phyloP scores from a whole-genome alignment of 257 asterid genomes.

The Phtheirospermum japonicum region DNA sequence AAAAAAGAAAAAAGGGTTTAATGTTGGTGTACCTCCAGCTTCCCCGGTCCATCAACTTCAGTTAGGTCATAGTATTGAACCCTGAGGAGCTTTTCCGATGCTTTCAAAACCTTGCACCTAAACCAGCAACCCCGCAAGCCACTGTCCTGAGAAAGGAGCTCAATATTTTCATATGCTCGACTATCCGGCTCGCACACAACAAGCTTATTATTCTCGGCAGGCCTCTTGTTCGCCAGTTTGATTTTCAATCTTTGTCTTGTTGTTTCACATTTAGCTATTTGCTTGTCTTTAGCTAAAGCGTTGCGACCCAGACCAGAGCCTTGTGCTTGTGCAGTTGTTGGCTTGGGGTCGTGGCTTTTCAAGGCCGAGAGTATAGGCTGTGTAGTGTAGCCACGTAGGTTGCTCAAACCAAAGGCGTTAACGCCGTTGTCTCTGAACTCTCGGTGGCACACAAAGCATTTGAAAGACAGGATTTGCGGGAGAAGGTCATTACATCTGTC shows the following conservation, averaged over 20 bases:
- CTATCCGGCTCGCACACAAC: too few species aligned
- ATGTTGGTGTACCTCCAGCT: conserved; percentile 42
- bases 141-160: conserved; percentile 4
- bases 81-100: not conserved
- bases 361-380: not conserved
- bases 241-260: too few species aligned
- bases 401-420: not conserved
- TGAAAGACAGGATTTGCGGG: too few species aligned
- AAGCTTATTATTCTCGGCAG: too few species aligned
- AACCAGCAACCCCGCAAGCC: conserved; percentile 19
- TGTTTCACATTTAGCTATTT: too few species aligned
- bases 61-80: conserved; percentile 40
- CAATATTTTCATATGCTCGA: conserved; percentile 22
- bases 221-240: too few species aligned
- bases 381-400: not conserved
- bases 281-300: not conserved
- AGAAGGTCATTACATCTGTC: not conserved
- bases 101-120: conserved; percentile 1
- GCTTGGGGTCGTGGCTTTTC: not conserved
- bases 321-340: too few species aligned
- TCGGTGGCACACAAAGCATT: not conserved
- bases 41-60: conserved; percentile 32
- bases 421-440: not conserved
- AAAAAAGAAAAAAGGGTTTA: not conserved
- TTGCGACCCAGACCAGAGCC: too few species aligned